Conservation (phyloP, 2,329 filamentous ascomycete genomes). For the Pyrenophora seminiperda region DNA sequence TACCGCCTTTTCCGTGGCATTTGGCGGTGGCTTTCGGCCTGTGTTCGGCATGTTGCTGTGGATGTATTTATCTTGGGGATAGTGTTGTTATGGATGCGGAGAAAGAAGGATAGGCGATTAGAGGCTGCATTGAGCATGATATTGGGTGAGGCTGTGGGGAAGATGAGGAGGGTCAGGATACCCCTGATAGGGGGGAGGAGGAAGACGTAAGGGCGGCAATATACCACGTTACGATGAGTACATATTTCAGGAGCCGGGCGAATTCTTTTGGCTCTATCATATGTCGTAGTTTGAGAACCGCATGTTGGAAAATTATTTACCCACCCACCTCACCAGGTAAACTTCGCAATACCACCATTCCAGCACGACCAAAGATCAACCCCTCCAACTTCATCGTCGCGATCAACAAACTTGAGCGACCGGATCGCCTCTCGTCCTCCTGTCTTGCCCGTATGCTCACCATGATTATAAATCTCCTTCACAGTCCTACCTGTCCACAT, state of each 20-base stretch:
- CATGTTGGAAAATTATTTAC: too few species aligned
- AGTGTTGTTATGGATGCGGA: slow-evolving; percentile 73
- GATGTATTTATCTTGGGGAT: slow-evolving; percentile 71
- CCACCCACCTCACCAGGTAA: slow-evolving; percentile 7
- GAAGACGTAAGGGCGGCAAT: background rate
- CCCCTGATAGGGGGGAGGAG: slow-evolving; percentile 29
- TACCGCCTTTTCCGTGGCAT: slow-evolving; percentile 62
- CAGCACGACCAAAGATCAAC: slow-evolving; percentile 34
- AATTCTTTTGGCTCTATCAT: too few species aligned
- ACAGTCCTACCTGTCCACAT: slow-evolving; percentile 40
- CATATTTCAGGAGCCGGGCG: too few species aligned
- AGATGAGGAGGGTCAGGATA: slow-evolving; percentile 40
- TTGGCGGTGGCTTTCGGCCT: slow-evolving; percentile 68
- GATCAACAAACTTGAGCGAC: slow-evolving; percentile 40
- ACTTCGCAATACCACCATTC: slow-evolving; percentile 26
- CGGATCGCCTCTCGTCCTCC: slow-evolving; percentile 14
- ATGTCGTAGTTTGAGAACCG: too few species aligned
- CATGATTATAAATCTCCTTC: slow-evolving; percentile 22
- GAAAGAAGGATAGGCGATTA: slow-evolving; percentile 70
- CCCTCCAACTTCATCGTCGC: slow-evolving; percentile 20
- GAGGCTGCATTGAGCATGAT: slow-evolving; percentile 75
- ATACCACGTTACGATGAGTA: background rate
- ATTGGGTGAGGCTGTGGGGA: slow-evolving; percentile 55
- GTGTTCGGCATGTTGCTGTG: slow-evolving; percentile 74
- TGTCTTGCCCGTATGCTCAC: background rate